These are phyloP conservation scores for Aspergillus eucalypticola DNA, from an alignment of 2,329 filamentous ascomycete species.

Conservation along the genomic window DNA sequence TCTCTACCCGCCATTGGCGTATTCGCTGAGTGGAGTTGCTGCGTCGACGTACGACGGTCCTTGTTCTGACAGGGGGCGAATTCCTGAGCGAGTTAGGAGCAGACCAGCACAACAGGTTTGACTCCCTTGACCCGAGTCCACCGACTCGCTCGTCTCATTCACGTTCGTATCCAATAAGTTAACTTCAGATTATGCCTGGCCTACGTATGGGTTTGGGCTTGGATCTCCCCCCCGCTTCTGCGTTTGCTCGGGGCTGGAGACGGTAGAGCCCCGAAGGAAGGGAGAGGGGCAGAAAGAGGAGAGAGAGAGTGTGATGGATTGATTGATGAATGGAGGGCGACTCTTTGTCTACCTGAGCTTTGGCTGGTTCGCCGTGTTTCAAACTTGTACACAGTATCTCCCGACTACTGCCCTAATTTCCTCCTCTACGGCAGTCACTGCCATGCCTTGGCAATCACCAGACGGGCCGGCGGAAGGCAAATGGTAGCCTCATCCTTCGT, in stretches of 20 bases:
- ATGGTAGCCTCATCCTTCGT: constrained; percentile 17
- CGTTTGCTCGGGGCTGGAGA: constrained; percentile 15
- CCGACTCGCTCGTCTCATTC: constrained; percentile 17
- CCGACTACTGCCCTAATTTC: constrained; percentile 14
- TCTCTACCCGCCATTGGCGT: constrained; percentile 23
- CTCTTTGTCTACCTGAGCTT: constrained; percentile 6
- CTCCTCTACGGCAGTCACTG: constrained; percentile 15
- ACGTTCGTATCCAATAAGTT: constrained; percentile 27
- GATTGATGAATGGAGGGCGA: not conserved
- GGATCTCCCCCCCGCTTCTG: constrained; percentile 16
- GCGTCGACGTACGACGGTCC: constrained; percentile 25
- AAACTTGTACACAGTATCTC: constrained; percentile 4
- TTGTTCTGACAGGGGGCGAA: constrained; percentile 23
- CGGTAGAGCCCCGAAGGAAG: not conserved
- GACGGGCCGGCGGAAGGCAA: constrained; percentile 22
- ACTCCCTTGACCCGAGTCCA: constrained; percentile 25
- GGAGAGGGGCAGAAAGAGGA: not conserved
- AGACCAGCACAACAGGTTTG: constrained; percentile 23
- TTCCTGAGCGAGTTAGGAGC: constrained; percentile 23
- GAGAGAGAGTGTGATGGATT: not conserved
- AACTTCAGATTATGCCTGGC: constrained; percentile 21
- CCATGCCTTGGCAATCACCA: constrained; percentile 24
- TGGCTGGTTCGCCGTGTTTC: constrained; percentile 5
- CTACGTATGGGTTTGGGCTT: constrained; percentile 19
- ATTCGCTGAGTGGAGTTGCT: constrained; percentile 24